Conservation (phyloP, 2,329 filamentous ascomycete genomes). For the Claviceps sp. region DNA sequence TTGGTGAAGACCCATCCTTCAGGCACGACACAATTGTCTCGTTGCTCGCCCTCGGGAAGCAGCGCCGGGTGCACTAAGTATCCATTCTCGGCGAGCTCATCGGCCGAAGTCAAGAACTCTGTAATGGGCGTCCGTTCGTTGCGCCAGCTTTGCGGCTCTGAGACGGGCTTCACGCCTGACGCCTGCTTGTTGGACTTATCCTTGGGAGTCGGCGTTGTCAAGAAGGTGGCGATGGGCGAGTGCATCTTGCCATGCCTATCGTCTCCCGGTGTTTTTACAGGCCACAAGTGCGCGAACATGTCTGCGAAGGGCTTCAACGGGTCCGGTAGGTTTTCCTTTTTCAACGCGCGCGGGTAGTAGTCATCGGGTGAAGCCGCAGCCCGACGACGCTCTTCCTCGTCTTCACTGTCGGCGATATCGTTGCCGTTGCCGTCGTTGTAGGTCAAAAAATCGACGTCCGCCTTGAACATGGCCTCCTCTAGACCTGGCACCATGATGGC, state of each 20-base stretch:
- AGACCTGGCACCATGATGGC: constrained; percentile 85
- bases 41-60: constrained; percentile 44
- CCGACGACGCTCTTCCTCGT: constrained; percentile 15
- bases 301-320: constrained; percentile 56
- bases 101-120: constrained; percentile 56
- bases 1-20: constrained; percentile 75
- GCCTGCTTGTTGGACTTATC: constrained; percentile 41
- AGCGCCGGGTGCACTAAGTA: constrained; percentile 74
- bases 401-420: constrained; percentile 6
- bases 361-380: constrained; percentile 39
- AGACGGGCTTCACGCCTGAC: constrained; percentile 41
- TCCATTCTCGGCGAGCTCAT: constrained; percentile 71
- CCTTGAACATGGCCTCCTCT: constrained; percentile 79
- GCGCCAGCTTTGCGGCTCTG: constrained; percentile 52
- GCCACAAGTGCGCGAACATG: constrained; percentile 84
- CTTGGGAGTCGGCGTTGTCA: constrained; percentile 60
- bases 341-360: constrained; percentile 43
- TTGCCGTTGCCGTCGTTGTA: constrained; percentile 22
- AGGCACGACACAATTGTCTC: constrained; percentile 37
- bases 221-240: constrained; percentile 75
- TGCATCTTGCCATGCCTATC: constrained; percentile 68
- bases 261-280: constrained; percentile 76
- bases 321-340: constrained; percentile 35
- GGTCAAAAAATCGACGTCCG: constrained; percentile 33
- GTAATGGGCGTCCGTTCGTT: constrained; percentile 73